phyloP scores from a whole-genome alignment of 2,329 filamentous ascomycete species.

The Alternaria tenuissima region DNA sequence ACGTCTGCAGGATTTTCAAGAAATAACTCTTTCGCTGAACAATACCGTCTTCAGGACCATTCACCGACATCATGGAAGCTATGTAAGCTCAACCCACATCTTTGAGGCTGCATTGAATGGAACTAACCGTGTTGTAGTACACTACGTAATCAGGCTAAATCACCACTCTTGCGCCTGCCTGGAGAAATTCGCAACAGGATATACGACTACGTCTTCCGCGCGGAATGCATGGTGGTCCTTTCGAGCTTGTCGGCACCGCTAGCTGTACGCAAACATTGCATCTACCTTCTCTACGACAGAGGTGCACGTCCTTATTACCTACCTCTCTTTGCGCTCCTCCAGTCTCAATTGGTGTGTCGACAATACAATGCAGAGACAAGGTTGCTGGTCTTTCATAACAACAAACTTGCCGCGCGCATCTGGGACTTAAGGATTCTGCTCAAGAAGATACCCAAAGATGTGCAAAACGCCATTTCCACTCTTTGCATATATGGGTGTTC shows the following conservation, averaged over 20 bases:
- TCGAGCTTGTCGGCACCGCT: too few species aligned
- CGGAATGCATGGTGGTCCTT: too few species aligned
- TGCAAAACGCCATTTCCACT: neutral
- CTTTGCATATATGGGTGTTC: neutral
- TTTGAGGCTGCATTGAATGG: neutral
- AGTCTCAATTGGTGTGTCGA: neutral
- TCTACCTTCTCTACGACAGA: neutral
- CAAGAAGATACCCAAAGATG: neutral
- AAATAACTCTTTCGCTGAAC: rapidly evolving
- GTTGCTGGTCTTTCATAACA: rapidly evolving
- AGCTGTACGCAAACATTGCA: too few species aligned
- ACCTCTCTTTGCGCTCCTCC: neutral
- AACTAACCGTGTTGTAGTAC: neutral
- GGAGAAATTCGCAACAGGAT: neutral
- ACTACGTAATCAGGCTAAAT: neutral
- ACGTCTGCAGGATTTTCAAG: neutral
- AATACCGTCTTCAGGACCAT: neutral
- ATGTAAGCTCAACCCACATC: neutral
- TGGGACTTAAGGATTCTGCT: rapidly evolving
- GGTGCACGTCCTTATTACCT: too few species aligned
- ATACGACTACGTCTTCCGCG: neutral
- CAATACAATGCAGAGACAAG: neutral
- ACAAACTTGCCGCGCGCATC: rapidly evolving
- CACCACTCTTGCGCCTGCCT: neutral
- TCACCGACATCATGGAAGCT: neutral